Conservation (phyloP, 202 grass and related monocot genomes). For the Sporobolus alterniflorus region DNA sequence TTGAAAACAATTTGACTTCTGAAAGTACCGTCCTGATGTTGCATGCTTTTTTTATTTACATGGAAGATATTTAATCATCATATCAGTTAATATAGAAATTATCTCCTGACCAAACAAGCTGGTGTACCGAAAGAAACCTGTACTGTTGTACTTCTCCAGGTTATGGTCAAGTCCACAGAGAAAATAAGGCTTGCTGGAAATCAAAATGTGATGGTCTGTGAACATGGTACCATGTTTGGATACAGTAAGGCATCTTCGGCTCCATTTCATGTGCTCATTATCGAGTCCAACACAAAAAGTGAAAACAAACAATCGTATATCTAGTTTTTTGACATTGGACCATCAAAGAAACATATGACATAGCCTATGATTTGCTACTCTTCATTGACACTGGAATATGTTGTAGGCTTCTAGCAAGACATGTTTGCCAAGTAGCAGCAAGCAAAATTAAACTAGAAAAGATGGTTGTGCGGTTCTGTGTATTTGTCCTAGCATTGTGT, state of each 20-base stretch:
- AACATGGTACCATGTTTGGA: constrained; percentile 95
- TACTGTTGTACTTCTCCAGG: constrained; percentile 47
- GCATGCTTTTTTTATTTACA: neutral
- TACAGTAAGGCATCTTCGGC: constrained; percentile 69
- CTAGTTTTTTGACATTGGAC: neutral
- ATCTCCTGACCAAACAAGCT: too few relatives aligned
- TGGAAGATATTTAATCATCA: too few relatives aligned
- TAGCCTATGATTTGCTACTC: neutral
- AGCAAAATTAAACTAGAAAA: too few relatives aligned
- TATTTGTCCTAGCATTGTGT: neutral
- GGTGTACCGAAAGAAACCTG: too few relatives aligned
- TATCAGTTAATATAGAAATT: too few relatives aligned
- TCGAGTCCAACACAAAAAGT: neutral
- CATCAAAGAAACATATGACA: neutral
- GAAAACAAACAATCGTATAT: neutral
- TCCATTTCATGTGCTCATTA: constrained; percentile 11
- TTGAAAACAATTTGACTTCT: neutral
- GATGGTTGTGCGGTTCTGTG: too few relatives aligned
- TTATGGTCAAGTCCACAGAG: constrained; percentile 80
- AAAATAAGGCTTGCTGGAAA: constrained; percentile 97
- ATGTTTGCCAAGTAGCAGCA: neutral
- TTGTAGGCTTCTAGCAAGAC: constrained; percentile 10
- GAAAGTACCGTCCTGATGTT: constrained; percentile 3
- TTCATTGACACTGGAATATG: constrained; percentile 7
- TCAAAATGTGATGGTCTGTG: constrained; percentile 96